phyloP scores from a whole-genome alignment of 1,139 yeast genomes.

The Saccharomyces hybrid region DNA sequence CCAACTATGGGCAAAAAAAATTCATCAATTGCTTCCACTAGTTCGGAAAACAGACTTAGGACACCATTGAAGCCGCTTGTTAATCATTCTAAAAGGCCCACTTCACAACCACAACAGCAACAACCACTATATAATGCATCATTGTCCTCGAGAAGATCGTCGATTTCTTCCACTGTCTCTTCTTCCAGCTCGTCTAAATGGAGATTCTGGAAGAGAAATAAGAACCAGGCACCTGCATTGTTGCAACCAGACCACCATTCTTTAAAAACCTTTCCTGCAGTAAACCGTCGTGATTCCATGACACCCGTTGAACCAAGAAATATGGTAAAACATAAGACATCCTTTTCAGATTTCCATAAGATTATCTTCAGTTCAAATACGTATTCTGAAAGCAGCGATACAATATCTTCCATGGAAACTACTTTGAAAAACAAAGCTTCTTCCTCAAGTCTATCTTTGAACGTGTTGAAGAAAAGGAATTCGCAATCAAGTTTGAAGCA shows the following conservation, averaged over 20 bases:
- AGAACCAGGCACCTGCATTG: background rate
- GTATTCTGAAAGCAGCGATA: background rate
- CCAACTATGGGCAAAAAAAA: background rate
- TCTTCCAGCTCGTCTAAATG: constrained; percentile 19
- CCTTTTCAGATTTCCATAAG: constrained; percentile 25
- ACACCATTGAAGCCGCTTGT: background rate
- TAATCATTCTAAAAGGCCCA: background rate
- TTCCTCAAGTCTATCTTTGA: constrained; percentile 20
- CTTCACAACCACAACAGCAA: constrained; percentile 7
- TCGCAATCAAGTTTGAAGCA: constrained; percentile 27
- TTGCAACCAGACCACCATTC: constrained; percentile 9
- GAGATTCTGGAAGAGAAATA: constrained; percentile 32
- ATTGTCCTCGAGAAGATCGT: constrained; percentile 14
- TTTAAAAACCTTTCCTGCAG: constrained; percentile 3
- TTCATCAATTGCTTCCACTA: background rate
- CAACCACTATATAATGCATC: constrained; percentile 5
- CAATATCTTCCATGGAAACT: constrained; percentile 2
- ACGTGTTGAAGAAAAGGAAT: constrained; percentile 23
- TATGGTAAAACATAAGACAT: constrained; percentile 3
- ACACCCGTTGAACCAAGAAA: background rate
- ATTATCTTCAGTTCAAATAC: constrained; percentile 5
- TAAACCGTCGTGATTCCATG: background rate
- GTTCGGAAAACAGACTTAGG: background rate
- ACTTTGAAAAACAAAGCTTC: constrained; percentile 25
- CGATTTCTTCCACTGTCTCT: constrained; percentile 5